A percentile compares a stretch with the other conserved stretches of the same genome.
Evolutionary conservation across 2,329 filamentous ascomycete genomes (phyloP).

Genomic region (Penicillium nordicum): DNA sequence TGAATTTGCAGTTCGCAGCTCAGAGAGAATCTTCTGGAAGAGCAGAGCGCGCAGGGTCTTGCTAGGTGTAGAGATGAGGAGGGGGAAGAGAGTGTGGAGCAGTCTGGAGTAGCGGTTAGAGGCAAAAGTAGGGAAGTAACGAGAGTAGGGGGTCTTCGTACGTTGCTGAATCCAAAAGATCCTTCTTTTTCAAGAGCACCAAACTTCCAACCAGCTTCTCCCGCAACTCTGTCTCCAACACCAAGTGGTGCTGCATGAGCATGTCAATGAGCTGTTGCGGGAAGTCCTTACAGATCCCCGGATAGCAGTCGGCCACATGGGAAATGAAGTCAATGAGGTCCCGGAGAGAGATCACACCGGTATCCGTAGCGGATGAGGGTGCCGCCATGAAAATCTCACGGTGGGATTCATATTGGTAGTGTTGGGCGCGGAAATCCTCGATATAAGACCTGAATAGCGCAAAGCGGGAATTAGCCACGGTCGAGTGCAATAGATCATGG

Average conservation of each 20-base stretch:
- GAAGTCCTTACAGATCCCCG: conserved; percentile 72
- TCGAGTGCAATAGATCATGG: not conserved
- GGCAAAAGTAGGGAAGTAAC: not conserved
- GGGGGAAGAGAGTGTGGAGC: conserved; percentile 88
- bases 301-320: conserved; percentile 92
- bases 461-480: conserved; percentile 4
- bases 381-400: conserved; percentile 86
- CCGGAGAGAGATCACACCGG: conserved; percentile 76
- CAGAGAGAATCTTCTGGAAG: conserved; percentile 87
- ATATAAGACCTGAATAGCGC: conserved; percentile 66
- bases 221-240: conserved; percentile 76
- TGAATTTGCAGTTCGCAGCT: conserved; percentile 81
- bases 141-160: conserved; percentile 27
- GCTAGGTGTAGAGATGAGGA: conserved; percentile 86
- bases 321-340: conserved; percentile 92
- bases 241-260: conserved; percentile 74
- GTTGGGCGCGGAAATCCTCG: conserved; percentile 84
- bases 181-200: conserved; percentile 83
- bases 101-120: conserved; percentile 44
- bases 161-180: conserved; percentile 79
- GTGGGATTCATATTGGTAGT: conserved; percentile 86
- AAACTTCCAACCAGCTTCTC: conserved; percentile 94
- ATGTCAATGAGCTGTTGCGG: conserved; percentile 78
- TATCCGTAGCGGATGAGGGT: conserved; percentile 71
- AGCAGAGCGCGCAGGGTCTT: conserved; percentile 81